Evolutionary conservation across 2,329 filamentous ascomycete species (phyloP), one percentile per base, ranked within the genome.

Genomic region (Claviceps maximensis): DNA sequence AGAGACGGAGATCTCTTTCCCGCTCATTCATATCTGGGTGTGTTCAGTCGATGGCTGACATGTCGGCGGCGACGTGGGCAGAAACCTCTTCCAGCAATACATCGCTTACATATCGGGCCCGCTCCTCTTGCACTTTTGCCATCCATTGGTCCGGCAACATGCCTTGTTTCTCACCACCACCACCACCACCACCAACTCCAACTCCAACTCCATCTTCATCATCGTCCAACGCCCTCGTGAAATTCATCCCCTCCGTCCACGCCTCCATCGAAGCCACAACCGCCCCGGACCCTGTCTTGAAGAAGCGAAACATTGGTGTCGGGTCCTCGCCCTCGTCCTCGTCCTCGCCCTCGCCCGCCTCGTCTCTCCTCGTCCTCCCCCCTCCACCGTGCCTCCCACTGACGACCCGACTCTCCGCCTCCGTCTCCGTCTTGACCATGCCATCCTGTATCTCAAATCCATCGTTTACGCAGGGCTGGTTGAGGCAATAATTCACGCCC

Each of bases 391-490:
- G 33, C 29, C 10, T 7, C 40, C n/a, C 40, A n/a, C 12, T 8
- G 3, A 12, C 40, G 4, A 19, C 13, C 19, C 40, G 40, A 42
- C 31, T 33, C 31, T 42, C 40, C 40, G 29, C 40, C 47, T 12
- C 41, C 29, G 23, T 19, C 9, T 50, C 48, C 44, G 38, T 19
- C 42, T 54, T 51, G 33, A 29, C 44, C 52, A 41, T 54, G 40
- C 49, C 49, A 13, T 47, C 48, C 46, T 54, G 52, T 4, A 54
- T 29, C 44, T 54, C 38, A 29, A 54, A 38, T 19, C 48, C 48
- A 13, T 54, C 52, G 13, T 47, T 50, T 6, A 50, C 19, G 17
- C 52, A 54, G 7, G 52, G 48, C 48, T 50, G 48, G n/a, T 54
- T 51, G 21, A 54, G n/a, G 19, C 52, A 50, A 33, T 53, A 53